Percentiles rank a stretch among this genome's conserved stretches.
phyloP scores from a whole-genome alignment of 2,329 filamentous ascomycete genomes.

The Trichoderma sp. region DNA sequence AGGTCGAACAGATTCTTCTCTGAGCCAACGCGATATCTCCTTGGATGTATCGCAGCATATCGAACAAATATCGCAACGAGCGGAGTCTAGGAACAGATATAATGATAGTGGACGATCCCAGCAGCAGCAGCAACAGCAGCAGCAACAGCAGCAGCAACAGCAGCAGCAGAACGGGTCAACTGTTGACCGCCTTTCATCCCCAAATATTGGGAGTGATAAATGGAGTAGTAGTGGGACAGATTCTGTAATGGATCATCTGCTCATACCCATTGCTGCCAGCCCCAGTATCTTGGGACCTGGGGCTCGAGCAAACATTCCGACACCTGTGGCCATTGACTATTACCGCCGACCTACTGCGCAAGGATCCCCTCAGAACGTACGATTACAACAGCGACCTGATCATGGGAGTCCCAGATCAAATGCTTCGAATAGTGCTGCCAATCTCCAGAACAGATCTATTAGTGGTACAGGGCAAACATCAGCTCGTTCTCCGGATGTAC shows the following conservation, averaged over 20 bases:
- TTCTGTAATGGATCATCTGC: constrained; percentile 25
- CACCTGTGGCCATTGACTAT: constrained; percentile 4
- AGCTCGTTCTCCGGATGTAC: background rate
- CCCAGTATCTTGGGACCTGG: constrained; percentile 35
- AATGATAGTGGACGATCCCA: background rate
- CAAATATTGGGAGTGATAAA: constrained; percentile 29
- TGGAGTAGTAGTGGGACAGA: constrained; percentile 16
- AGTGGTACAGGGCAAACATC: background rate
- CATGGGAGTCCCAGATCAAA: background rate
- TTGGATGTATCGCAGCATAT: constrained; percentile 35
- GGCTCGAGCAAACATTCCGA: constrained; percentile 5
- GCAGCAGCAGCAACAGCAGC: no score
- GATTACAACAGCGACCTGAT: background rate
- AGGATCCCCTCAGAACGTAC: background rate
- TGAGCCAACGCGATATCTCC: constrained; percentile 23
- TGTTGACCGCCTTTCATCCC: background rate
- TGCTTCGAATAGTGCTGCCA: background rate
- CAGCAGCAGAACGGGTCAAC: background rate
- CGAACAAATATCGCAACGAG: constrained; percentile 34
- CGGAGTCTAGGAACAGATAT: constrained; percentile 33
- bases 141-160: background rate
- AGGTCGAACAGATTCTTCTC: constrained; percentile 35
- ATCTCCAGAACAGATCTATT: background rate
- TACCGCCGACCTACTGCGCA: constrained; percentile 12
- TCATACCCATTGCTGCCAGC: constrained; percentile 38